Base-by-base conservation (phyloP, 23 red algal genomes). In the Pyropia yezoensis region DNA sequence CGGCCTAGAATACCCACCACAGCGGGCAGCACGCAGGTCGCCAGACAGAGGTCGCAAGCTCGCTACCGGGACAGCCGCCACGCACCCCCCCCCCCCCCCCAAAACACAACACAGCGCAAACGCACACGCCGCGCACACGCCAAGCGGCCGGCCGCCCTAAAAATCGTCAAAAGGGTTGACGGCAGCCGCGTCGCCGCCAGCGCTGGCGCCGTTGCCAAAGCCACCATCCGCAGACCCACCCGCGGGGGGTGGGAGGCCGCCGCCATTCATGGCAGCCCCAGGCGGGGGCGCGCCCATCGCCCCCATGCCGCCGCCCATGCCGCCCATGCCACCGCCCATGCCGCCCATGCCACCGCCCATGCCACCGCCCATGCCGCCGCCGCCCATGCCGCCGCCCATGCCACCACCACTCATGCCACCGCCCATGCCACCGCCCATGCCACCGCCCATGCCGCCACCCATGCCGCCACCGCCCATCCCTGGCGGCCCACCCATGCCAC, bases 211-310 rank as follows among this genome's bases (percentile, higher is more conserved):
- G 55, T 59, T 59, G 19, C 21, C 55, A 59, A 21, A 21, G 13
- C 55, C 55, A 15, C 55, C 55, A 15, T 59, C 25, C 55, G 7
- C 21, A 23, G 19, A 27, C 25, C 7, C 55, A 15, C 55, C 19
- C 3, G 21, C 3, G 28, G 33, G 18, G 33, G 58, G 28, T 25
- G 18, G 14, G 18, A 20, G 2, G 25, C 64, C 22, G 34, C 45
- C 76, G 22, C 64, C 76, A 59, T 60, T 60, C 79, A 83, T 83
- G 23, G 60, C 69, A 60, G 4, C 52, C 33, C 47, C 62, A 7
- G 14, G 13, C 69, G 75, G 67, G 18, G 21, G 69, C 14, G 69
- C 72, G 13, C 45, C 67, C 61, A 60, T 70, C 3, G 17, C 63
- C 7, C 34, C 62, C 56, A 69, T 70, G 49, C 71, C 81, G 52